Evolutionary conservation across 2,329 filamentous ascomycete genomes (phyloP).

Genomic region (Clarireedia homoeocarpa): DNA sequence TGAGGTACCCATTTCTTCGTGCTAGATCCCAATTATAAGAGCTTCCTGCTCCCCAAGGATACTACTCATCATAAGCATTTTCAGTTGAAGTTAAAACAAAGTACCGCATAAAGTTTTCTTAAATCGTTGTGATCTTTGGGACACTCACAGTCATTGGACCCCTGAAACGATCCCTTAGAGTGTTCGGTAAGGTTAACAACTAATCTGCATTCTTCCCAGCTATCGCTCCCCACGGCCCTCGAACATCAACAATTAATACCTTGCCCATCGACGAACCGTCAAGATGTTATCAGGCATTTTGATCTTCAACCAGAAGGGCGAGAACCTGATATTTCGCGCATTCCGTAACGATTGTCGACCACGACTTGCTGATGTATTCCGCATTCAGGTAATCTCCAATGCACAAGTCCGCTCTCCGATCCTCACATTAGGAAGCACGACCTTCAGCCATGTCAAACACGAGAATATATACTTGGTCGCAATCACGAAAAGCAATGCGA

Average conservation of each 20-base stretch:
- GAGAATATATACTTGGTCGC: slow-evolving; percentile 98
- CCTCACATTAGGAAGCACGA: slow-evolving; percentile 92
- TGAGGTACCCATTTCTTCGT: neutral
- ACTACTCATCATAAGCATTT: no score
- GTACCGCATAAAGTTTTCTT: neutral
- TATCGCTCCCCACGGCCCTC: slow-evolving; percentile 7
- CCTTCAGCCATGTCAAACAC: slow-evolving; percentile 98
- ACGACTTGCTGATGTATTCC: slow-evolving; percentile 95
- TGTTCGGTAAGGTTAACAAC: neutral
- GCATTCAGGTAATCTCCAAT: slow-evolving; percentile 98
- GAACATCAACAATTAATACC: slow-evolving; percentile 3
- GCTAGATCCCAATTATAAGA: no score
- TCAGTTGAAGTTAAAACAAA: no score
- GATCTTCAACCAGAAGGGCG: slow-evolving; percentile 98
- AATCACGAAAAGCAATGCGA: slow-evolving; percentile 98
- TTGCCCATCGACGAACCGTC: slow-evolving; percentile 17
- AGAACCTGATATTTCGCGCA: slow-evolving; percentile 98
- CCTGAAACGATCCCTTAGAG: neutral
- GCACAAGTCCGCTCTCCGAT: slow-evolving; percentile 96
- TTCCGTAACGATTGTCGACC: slow-evolving; percentile 98
- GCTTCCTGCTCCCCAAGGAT: no score
- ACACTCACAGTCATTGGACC: neutral
- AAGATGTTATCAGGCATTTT: slow-evolving; percentile 94
- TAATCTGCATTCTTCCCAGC: neutral
- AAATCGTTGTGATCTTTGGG: neutral